Evolutionary conservation across 2,329 filamentous ascomycete species (phyloP).

Genomic region (Botrytis porri): DNA sequence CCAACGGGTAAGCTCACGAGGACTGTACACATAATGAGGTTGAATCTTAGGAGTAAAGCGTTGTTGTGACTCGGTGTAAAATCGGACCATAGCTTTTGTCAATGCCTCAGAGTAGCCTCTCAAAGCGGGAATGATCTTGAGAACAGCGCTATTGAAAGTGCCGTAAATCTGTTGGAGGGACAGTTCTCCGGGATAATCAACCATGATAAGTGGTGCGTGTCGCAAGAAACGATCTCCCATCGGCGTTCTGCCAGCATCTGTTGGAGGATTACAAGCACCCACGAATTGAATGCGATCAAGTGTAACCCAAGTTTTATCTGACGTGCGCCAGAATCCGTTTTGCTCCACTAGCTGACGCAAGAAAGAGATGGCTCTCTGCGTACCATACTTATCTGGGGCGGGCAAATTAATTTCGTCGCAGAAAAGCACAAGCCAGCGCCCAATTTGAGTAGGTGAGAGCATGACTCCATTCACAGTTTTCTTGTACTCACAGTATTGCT

Average conservation of each 20-base stretch:
- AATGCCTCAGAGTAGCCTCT: conserved; percentile 91
- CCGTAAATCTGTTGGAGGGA: conserved; percentile 97
- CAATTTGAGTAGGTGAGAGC: conserved; percentile 93
- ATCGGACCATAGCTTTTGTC: conserved; percentile 95
- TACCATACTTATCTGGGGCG: conserved; percentile 95
- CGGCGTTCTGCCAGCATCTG: conserved; percentile 92
- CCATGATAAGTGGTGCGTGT: conserved; percentile 98
- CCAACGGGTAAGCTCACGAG: conserved; percentile 96
- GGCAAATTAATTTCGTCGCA: conserved; percentile 99
- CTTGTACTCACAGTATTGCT: conserved; percentile 99
- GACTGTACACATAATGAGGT: conserved; percentile 98
- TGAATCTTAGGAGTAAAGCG: conserved; percentile 95
- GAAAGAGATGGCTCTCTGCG: conserved; percentile 96
- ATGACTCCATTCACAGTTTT: conserved; percentile 96
- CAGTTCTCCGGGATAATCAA: conserved; percentile 94
- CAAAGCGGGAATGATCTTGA: conserved; percentile 95
- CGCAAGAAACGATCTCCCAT: conserved; percentile 91
- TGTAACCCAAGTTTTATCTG: conserved; percentile 96
- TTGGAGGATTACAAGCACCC: conserved; percentile 96
- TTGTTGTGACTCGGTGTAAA: conserved; percentile 92
- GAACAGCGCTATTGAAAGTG: conserved; percentile 91
- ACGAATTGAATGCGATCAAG: conserved; percentile 98
- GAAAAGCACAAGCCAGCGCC: conserved; percentile 96
- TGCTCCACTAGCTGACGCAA: conserved; percentile 96
- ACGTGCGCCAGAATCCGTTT: conserved; percentile 98